Evolutionary conservation across 169 alveolate genomes (phyloP).

Genomic region (Babesia divergens): DNA sequence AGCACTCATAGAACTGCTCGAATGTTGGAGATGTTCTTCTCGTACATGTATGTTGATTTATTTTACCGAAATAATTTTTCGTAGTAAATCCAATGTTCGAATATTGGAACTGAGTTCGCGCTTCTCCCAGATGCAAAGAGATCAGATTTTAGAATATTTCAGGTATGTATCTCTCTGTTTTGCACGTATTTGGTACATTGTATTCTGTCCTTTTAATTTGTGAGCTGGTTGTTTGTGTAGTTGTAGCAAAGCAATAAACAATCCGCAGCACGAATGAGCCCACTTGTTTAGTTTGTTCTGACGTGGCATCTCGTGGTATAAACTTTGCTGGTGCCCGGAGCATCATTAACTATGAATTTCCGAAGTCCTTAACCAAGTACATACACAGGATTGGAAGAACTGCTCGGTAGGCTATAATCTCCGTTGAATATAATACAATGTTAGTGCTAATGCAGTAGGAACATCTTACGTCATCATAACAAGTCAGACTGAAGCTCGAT

Average conservation of each 20-base stretch:
- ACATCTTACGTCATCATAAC: slow-evolving; percentile 19
- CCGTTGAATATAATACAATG: background rate
- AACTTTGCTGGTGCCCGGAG: slow-evolving; percentile 90
- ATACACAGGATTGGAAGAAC: slow-evolving; percentile 96
- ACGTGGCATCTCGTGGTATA: slow-evolving; percentile 97
- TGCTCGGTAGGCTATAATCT: slow-evolving; percentile 85
- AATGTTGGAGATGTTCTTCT: slow-evolving; percentile 21
- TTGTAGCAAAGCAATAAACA: background rate
- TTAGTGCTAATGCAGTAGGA: slow-evolving; percentile 33
- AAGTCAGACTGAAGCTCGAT: slow-evolving; percentile 4
- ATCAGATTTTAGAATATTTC: slow-evolving; percentile 9
- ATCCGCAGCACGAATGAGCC: background rate
- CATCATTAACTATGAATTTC: slow-evolving; percentile 96
- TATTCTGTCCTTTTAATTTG: too few species aligned
- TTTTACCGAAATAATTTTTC: background rate
- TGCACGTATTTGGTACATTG: too few species aligned
- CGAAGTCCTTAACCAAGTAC: slow-evolving; percentile 89
- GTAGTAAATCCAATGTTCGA: background rate
- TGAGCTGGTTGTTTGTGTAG: too few species aligned
- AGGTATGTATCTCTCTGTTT: background rate
- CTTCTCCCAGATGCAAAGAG: slow-evolving; percentile 32
- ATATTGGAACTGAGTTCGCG: slow-evolving; percentile 28
- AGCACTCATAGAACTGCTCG: slow-evolving; percentile 38
- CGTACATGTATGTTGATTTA: background rate
- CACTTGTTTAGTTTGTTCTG: slow-evolving; percentile 89